A percentile compares a stretch with the other conserved stretches of the same genome.
phyloP scores from a whole-genome alignment of 1,139 yeast species.

The Diutina pseudorugosa region DNA sequence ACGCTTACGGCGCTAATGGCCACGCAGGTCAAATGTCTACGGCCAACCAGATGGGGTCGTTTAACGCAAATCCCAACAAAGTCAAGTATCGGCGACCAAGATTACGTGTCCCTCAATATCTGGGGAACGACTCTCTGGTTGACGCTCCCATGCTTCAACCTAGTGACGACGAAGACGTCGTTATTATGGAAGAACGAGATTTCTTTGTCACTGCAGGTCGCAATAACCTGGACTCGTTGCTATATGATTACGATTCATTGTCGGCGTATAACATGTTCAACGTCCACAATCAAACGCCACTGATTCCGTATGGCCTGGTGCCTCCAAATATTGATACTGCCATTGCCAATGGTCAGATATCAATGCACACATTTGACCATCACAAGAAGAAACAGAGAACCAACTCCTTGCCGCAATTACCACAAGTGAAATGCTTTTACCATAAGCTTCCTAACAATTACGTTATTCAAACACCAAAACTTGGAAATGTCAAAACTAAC shows the following conservation, averaged over 20 bases:
- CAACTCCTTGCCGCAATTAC: slow-evolving; percentile 60
- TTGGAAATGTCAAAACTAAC: slow-evolving; percentile 31
- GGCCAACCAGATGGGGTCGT: not conserved
- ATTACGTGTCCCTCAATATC: not conserved
- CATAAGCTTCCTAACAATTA: slow-evolving; percentile 27
- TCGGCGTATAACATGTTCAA: slow-evolving; percentile 36
- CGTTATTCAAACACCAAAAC: slow-evolving; percentile 26
- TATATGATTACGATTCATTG: slow-evolving; percentile 27
- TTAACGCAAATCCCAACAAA: not conserved
- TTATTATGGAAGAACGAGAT: slow-evolving; percentile 23
- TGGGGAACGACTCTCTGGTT: not conserved
- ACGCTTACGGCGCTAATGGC: not conserved
- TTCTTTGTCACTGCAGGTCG: slow-evolving; percentile 9
- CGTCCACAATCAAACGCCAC: slow-evolving; percentile 10
- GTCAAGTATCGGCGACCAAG: not conserved
- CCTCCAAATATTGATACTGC: not conserved
- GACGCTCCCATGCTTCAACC: slow-evolving; percentile 4
- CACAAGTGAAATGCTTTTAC: slow-evolving; percentile 34
- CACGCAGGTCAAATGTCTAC: not conserved
- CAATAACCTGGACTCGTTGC: slow-evolving; percentile 26
- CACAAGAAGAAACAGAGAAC: slow-evolving; percentile 45
- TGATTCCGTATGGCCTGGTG: not conserved
- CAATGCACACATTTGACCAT: slow-evolving; percentile 6
- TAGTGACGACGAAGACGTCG: slow-evolving; percentile 19
- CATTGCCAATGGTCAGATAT: slow-evolving; percentile 6